Evolutionary conservation across 192 early-diverging fungal genomes (phyloP), one percentile per base, ranked within the genome.

Genomic region (Geosiphon pyriformis): DNA sequence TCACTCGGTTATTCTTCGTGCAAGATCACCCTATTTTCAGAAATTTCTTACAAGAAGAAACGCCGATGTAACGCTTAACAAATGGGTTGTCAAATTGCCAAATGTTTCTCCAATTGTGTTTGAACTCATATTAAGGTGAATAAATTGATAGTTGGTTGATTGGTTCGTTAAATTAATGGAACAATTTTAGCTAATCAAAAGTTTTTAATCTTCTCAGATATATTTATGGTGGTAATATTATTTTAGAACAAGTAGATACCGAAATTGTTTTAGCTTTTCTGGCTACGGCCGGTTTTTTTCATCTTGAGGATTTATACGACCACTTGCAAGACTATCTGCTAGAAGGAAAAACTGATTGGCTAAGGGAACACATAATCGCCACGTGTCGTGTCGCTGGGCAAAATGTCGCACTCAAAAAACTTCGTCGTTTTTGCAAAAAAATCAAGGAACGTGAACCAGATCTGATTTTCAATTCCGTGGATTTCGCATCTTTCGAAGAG

Each of bases 1-100:
- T 11, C 53, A 55, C 27, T 55, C 53, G 18, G 11, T 55, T 29
- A 55, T 55, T 55, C 53, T 55, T 0, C 27, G 53, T 23, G 53
- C 53, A 2, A 20, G 53, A 26, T 55, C 53, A 22, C 1, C 1
- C 11, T 55, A 55, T 55, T 55, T 55, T 23, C 37, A 42, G 15
- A 42, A 42, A 42, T 10, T 42, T 6, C 15, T 42, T 6, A 42
- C 6, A 10, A 42, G 15, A 42, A 6, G 37, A 42, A 42, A 42
- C 15, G 37, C 37, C 15, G 37, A 42, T 15, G 37, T 42, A 10
- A 42, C 37, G 37, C 15, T 42, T 6, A 42, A 42, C 15, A 42
- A 42, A 15, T 42, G 37, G 37, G 6, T 42, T 6, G 37, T 42
- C 37, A 42, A 42, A 42, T 42, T 42, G 37, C 37, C 37, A 15